Evolutionary conservation across 495 filamentous ascomycete species (phyloP).

Genomic region (Extremus antarcticus): DNA sequence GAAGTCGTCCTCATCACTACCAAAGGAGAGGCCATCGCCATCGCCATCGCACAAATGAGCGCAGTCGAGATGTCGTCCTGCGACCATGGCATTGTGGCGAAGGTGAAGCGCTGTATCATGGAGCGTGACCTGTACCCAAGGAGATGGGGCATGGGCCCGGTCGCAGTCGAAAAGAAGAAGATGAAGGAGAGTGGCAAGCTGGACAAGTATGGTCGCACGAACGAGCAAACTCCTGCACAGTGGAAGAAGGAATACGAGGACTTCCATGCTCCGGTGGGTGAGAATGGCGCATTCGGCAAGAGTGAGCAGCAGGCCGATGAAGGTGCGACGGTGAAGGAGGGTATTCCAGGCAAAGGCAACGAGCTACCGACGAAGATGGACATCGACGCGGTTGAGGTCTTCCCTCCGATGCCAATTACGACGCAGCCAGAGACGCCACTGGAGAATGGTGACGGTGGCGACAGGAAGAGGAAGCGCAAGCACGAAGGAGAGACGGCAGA

Average conservation of each 20-base stretch:
- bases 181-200: slow-evolving; percentile 95
- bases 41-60: slow-evolving; percentile 92
- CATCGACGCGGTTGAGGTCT: slow-evolving; percentile 29
- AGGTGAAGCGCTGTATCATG: slow-evolving; percentile 98
- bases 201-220: slow-evolving; percentile 88
- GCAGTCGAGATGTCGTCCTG: slow-evolving; percentile 83
- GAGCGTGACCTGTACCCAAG: slow-evolving; percentile 93
- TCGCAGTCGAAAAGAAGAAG: slow-evolving; percentile 94
- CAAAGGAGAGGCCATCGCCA: slow-evolving; percentile 94
- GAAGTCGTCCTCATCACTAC: slow-evolving; percentile 96
- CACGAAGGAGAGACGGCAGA: slow-evolving; percentile 26
- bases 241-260: slow-evolving; percentile 89
- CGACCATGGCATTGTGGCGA: slow-evolving; percentile 92
- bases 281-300: slow-evolving; percentile 7
- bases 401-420: slow-evolving; percentile 17
- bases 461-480: slow-evolving; percentile 30
- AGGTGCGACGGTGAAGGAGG: slow-evolving; percentile 18
- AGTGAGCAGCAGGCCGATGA: slow-evolving; percentile 12
- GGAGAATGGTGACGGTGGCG: slow-evolving; percentile 11
- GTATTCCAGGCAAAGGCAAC: slow-evolving; percentile 20
- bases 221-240: slow-evolving; percentile 80
- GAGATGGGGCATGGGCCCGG: slow-evolving; percentile 87
- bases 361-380: slow-evolving; percentile 35
- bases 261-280: slow-evolving; percentile 48
- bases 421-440: neutral